Base-by-base conservation (phyloP, 1,284 basidiomycete genomes). In the Microbotryum lychnidis-dioicae region DNA sequence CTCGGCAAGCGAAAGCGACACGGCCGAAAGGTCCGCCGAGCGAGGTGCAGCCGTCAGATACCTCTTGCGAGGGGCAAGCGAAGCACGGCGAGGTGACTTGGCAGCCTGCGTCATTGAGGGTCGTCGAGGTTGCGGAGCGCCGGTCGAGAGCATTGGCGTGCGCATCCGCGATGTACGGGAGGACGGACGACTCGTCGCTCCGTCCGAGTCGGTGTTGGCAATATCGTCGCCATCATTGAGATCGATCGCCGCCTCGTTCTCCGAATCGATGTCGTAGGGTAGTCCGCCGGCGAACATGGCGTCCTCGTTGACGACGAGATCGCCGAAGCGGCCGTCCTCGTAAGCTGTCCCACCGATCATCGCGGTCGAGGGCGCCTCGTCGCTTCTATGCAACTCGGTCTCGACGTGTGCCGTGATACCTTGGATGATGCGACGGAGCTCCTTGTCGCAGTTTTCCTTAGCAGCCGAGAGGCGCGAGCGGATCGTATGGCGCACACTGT, bases 391-490 rank as follows among this genome's bases (percentile, higher is more conserved):
- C 64, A 94, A 81, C 67, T 86, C 83, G 72, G 91, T 86, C 77
- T 98, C 94, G 69, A 97, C 96, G 77, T 91, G 97, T 33, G 84
- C 77, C 64, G 93, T 94, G 79, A 98, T 92, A 62, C 86, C 89
- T 74, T 89, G 86, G 58, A 94, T 89, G 71, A 97, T 89, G 70
- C 89, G 86, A 73, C 87, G 85, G 14, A 98, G 82, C 73, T 96
- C 91, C 77, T 88, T 88, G 81, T 98, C 92, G 79, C 94, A 98
- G 69, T 89, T 87, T 58, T 87, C 85, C 79, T 98, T 98, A 62
- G 94, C 92, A 1, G 87, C 87, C 75, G 87, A 88, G 75, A 97
- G 84, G 59, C 94, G 87, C 70, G 91, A 84, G 53, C 89, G 90
- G 71, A 97, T 90, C 78, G 97, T 93, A 62, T 91, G 84, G 60